Evolutionary conservation across 202 grass and related monocot genomes (phyloP), one percentile per base, ranked within the genome.

Genomic region (Dendrocalamus latiflorus): DNA sequence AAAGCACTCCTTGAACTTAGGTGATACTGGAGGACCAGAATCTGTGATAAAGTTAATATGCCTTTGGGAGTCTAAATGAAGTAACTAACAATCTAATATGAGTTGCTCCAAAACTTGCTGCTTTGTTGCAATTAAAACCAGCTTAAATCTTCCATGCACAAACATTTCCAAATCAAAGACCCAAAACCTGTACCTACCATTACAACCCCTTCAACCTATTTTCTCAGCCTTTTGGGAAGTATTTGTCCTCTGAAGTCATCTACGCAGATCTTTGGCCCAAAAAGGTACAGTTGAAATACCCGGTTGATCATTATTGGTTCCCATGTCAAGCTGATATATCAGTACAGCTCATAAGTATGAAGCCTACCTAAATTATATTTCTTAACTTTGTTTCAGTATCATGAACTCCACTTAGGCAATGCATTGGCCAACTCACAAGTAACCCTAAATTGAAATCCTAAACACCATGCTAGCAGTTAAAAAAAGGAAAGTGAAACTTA

Each of bases 11-110:
- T 28, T 28, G 28, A 28, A 28, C 28, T 28, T 28, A 28, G 28
- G 28, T 28, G 28, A 1, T 28, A 28, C 28, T 2, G 1, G 28
- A 28, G 28, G 28, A 28, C 28, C 28, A 28, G 28, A 9, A 62
- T 38, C 66, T 74, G 33, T 56, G 59, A 81, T 77, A 39, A 55
- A 85, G n/a, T 59, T n/a, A n/a, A n/a, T n/a, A n/a, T n/a, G n/a
- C n/a, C n/a, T n/a, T n/a, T n/a, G n/a, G n/a, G n/a, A n/a, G 41
- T 72, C 24, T 82, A 54, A 68, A 74, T 45, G 39, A 43, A 83
- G 68, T 78, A 28, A 51, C 21, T 8, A 62, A 42, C 70, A 30
- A 3, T 30, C 30, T 76, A 57, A 65, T 17, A 36, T 77, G 61
- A 59, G 48, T 57, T 77, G 49, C 44, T 36, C 21, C 2, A 0